These are phyloP conservation scores for Atractiella rhizophila DNA, from an alignment of 768 basidiomycete genomes.

Conservation along the genomic window DNA sequence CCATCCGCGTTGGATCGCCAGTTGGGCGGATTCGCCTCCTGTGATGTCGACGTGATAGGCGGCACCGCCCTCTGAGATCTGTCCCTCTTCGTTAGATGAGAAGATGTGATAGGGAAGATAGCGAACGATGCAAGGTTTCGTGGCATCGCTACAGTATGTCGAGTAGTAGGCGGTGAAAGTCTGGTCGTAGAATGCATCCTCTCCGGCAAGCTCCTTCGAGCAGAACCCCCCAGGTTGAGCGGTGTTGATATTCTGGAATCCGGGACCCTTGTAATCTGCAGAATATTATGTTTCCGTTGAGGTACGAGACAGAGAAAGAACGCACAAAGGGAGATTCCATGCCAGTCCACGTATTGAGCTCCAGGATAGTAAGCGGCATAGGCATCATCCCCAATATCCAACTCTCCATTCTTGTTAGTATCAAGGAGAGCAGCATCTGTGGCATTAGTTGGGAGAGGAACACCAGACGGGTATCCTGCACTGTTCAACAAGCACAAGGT, in stretches of 20 bases:
- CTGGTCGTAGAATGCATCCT: conserved; percentile 5
- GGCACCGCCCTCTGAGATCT: conserved; percentile 7
- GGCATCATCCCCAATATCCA: conserved; percentile 13
- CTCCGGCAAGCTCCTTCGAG: conserved; percentile 1
- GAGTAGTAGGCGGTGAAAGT: conserved; percentile 9
- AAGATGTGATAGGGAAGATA: background rate
- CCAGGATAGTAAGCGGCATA: conserved; percentile 18
- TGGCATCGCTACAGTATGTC: background rate
- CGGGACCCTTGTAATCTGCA: conserved; percentile 8
- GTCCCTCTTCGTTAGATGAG: background rate
- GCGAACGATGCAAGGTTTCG: background rate
- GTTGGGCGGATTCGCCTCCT: conserved; percentile 3
- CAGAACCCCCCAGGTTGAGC: conserved; percentile 5
- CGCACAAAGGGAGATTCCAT: conserved; percentile 16
- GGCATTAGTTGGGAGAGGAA: background rate
- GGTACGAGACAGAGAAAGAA: background rate
- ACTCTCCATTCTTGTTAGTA: conserved; percentile 11
- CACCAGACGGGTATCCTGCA: background rate
- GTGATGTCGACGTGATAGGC: conserved; percentile 6
- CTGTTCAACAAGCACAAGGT: background rate
- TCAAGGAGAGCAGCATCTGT: conserved; percentile 12
- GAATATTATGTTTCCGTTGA: background rate
- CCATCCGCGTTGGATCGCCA: conserved; percentile 8
- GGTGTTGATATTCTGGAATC: conserved; percentile 7
- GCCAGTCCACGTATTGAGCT: conserved; percentile 18